Evolutionary conservation across 2,329 filamentous ascomycete genomes (phyloP), one percentile per base, ranked within the genome.

Genomic region (Curvularia sp.): DNA sequence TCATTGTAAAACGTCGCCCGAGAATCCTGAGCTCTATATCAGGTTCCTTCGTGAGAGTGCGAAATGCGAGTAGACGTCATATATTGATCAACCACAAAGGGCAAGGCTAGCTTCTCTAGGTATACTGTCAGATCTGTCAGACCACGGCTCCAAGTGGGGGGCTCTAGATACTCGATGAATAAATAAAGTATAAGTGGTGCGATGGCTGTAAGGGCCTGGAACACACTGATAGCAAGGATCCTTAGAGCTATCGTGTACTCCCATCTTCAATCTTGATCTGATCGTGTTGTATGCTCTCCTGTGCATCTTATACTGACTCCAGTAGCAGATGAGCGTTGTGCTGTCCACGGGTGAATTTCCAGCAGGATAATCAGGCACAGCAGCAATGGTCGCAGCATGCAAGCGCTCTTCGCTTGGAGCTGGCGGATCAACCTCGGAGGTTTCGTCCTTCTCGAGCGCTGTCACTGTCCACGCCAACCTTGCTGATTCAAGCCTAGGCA

Each of bases 71-170:
- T 8, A 20, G 20, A 50, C 15, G 24, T 26, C 3, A 50, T 30
- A 18, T 5, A 5, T 26, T 30, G 10, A 33, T 50, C 24, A 28
- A 41, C 35, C 24, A 41, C 18, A 38, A 30, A n/a, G 26, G 22
- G n/a, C 24, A n/a, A n/a, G 22, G n/a, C 24, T 50, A 41, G 48
- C 24, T 41, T 41, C 35, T 10, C 18, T 13, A 7, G 30, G 2
- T 28, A 30, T 20, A 13, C 48, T 41, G 48, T 50, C 35, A 50
- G 24, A 20, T 13, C 39, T 31, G 22, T 39, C 35, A 35, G 15
- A 41, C n/a, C 15, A 12, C 24, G 35, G 48, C 24, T 31, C 18
- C 48, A 41, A 31, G 48, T 50, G 48, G 48, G 48, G 48, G n/a
- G n/a, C 26, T 28, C 8, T 41, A 13, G 35, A 50, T 9, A 26